A percentile compares a stretch with the other conserved stretches of the same genome.
Evolutionary conservation across 129 eudicot genomes (phyloP).

Genomic region (Arctium lappa): DNA sequence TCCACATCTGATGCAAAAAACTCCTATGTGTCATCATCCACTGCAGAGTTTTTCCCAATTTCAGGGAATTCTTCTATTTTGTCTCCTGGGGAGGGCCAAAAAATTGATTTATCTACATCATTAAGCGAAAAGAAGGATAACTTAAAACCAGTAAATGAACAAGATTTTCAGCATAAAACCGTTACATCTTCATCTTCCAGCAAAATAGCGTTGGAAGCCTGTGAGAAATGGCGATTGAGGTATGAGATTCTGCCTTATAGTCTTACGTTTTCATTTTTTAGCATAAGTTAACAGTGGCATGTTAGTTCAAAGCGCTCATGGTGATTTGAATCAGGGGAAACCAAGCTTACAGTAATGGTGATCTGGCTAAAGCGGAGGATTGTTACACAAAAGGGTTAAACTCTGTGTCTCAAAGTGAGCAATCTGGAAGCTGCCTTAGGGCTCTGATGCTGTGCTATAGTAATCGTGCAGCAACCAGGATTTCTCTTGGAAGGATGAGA

Average conservation of each 20-base stretch:
- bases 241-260: constrained; percentile 26
- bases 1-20: constrained; percentile 27
- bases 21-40: constrained; percentile 35
- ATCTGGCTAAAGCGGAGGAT: constrained; percentile 79
- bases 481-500: constrained; percentile 80
- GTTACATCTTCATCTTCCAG: constrained; percentile 40
- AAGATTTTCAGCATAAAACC: constrained; percentile 34
- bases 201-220: constrained; percentile 63
- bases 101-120: constrained; percentile 25
- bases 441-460: constrained; percentile 88
- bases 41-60: constrained; percentile 35
- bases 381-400: constrained; percentile 78
- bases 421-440: constrained; percentile 62
- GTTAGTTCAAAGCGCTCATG: not conserved
- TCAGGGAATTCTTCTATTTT: constrained; percentile 36
- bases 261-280: not conserved
- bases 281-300: not conserved
- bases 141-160: constrained; percentile 33
- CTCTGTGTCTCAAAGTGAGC: constrained; percentile 67
- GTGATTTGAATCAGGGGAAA: constrained; percentile 64
- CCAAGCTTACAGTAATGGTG: constrained; percentile 84
- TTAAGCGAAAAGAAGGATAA: constrained; percentile 30
- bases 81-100: constrained; percentile 32
- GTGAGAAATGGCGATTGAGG: constrained; percentile 98
- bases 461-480: constrained; percentile 91